A percentile compares a stretch with the other conserved stretches of the same genome.
These are phyloP conservation scores for Patellifolia procumbens DNA, from an alignment of 179 eudicot genomes.

Conservation along the genomic window DNA sequence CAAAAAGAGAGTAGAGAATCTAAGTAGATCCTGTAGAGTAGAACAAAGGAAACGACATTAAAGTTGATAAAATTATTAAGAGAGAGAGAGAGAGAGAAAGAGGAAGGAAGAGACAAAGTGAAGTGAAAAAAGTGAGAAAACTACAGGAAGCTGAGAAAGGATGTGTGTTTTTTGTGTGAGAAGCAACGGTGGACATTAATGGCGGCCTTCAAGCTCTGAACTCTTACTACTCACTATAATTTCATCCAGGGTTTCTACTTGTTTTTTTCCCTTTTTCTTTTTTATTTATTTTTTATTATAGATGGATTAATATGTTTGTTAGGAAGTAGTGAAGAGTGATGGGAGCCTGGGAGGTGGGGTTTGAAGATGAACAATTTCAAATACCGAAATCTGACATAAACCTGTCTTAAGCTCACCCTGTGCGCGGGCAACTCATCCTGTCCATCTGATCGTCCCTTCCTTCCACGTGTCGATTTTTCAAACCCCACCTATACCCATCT, in stretches of 20 bases:
- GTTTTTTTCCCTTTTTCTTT: not conserved
- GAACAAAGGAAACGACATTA: not conserved
- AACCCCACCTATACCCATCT: not conserved
- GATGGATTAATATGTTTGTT: not conserved
- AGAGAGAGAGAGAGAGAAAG: not conserved
- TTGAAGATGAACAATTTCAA: slow-evolving; percentile 17
- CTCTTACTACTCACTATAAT: too few relatives aligned
- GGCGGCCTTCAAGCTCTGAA: too few relatives aligned
- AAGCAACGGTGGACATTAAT: slow-evolving; percentile 32
- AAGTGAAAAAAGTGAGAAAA: slow-evolving; percentile 7
- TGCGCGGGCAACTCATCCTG: slow-evolving; percentile 35
- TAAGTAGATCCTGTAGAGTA: slow-evolving; percentile 3
- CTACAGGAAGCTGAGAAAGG: slow-evolving; percentile 6
- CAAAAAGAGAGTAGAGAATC: not conserved
- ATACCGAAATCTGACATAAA: slow-evolving; percentile 29
- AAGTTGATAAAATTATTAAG: not conserved
- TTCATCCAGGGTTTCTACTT: too few relatives aligned
- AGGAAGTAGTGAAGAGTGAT: not conserved
- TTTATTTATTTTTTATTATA: not conserved
- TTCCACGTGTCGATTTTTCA: slow-evolving; percentile 27
- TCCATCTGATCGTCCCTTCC: slow-evolving; percentile 8
- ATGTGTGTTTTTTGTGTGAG: not conserved
- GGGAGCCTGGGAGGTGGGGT: not conserved
- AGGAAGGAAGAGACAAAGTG: not conserved
- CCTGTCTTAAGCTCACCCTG: slow-evolving; percentile 9